Evolutionary conservation across 768 basidiomycete genomes (phyloP).

Genomic region (Strobilomyces confusus): DNA sequence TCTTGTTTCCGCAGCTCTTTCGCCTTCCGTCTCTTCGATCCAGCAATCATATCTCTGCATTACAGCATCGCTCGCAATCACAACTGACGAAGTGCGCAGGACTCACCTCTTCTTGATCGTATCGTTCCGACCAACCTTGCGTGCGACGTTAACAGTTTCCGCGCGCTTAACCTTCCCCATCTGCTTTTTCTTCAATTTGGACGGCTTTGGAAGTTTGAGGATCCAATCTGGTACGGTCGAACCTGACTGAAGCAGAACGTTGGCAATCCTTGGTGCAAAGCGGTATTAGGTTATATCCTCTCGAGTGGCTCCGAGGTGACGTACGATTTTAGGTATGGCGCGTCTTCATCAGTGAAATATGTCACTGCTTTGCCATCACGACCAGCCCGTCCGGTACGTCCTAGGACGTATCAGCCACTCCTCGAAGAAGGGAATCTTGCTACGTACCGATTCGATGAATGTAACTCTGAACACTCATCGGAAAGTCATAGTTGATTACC

Average conservation of each 20-base stretch:
- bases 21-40: conserved; percentile 62
- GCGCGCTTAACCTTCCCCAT: conserved; percentile 85
- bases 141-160: conserved; percentile 67
- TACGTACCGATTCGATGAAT: conserved; percentile 85
- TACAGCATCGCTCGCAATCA: neutral
- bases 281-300: conserved; percentile 6
- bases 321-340: conserved; percentile 85
- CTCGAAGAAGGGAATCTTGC: neutral
- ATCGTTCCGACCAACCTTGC: conserved; percentile 63
- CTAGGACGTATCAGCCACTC: conserved; percentile 33
- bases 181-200: conserved; percentile 77
- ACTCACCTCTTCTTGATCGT: conserved; percentile 69
- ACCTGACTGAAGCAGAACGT: conserved; percentile 91
- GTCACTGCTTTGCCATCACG: conserved; percentile 91
- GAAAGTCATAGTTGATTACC: conserved; percentile 97
- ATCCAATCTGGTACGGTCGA: conserved; percentile 94
- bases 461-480: conserved; percentile 92
- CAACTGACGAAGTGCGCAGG: neutral
- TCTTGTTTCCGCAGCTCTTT: conserved; percentile 21
- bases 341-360: conserved; percentile 93
- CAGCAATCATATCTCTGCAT: conserved; percentile 72
- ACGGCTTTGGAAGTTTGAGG: conserved; percentile 87
- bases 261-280: conserved; percentile 67
- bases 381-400: conserved; percentile 93
- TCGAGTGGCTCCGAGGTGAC: conserved; percentile 19